phyloP scores from a whole-genome alignment of 2,329 filamentous ascomycete species.

The Claviceps capensis region DNA sequence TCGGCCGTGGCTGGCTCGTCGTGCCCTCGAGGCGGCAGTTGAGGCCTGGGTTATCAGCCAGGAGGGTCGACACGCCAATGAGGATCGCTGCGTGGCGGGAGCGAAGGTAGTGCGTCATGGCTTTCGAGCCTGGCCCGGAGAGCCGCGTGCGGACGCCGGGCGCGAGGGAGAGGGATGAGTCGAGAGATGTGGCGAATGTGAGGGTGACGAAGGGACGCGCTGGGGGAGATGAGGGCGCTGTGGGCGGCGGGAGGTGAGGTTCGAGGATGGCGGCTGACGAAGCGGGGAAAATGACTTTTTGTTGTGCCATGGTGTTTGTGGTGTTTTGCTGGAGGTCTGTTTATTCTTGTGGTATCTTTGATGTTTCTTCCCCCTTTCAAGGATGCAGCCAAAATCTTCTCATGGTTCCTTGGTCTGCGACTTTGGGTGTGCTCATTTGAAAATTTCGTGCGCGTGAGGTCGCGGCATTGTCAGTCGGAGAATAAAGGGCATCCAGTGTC shows the following conservation, averaged over 20 bases:
- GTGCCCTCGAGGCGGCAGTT: conserved; percentile 63
- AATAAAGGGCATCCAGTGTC: no score
- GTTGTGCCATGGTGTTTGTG: conserved; percentile 14
- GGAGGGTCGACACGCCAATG: conserved; percentile 70
- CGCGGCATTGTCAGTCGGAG: no score
- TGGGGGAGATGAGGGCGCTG: neutral
- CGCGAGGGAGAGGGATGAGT: conserved; percentile 61
- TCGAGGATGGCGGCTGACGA: conserved; percentile 19
- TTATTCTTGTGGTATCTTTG: neutral
- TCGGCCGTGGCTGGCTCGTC: conserved; percentile 59
- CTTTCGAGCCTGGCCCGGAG: conserved; percentile 71
- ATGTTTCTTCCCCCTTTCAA: neutral
- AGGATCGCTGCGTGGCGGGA: conserved; percentile 73
- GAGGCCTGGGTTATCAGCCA: conserved; percentile 72
- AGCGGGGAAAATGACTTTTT: conserved; percentile 20
- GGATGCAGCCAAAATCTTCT: no score
- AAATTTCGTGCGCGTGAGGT: no score
- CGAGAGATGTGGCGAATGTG: conserved; percentile 84
- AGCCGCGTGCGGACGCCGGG: conserved; percentile 72
- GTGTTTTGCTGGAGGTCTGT: neutral
- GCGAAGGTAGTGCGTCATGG: conserved; percentile 87
- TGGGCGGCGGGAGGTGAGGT: conserved; percentile 17
- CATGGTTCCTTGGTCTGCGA: no score
- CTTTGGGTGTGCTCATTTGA: no score
- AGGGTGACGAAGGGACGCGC: conserved; percentile 51